Evolutionary conservation across 805 yeast species (phyloP).

Genomic region (Candida ascalaphidarum): DNA sequence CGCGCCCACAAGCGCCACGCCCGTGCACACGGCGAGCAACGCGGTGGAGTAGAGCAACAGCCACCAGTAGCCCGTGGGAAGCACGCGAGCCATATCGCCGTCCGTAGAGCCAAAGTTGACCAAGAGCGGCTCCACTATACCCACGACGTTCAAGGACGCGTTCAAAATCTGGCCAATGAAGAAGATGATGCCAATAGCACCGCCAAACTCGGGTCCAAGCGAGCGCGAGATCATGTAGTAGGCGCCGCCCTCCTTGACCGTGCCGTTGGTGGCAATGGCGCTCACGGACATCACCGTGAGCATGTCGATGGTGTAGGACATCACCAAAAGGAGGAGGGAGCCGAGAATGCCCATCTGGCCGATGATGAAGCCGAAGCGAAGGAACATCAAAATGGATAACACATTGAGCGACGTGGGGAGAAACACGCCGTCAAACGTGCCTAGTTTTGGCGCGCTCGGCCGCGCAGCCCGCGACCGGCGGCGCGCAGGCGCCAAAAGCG

Average conservation of each 20-base stretch:
- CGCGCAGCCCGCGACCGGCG: too few relatives aligned
- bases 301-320: conserved; percentile 75
- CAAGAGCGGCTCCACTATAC: conserved; percentile 84
- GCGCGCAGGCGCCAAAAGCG: too few relatives aligned
- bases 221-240: conserved; percentile 95
- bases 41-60: conserved; percentile 64
- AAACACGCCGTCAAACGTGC: conserved; percentile 84
- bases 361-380: conserved; percentile 88
- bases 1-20: conserved; percentile 75
- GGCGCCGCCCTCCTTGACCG: conserved; percentile 97
- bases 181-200: conserved; percentile 91
- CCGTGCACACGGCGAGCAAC: conserved; percentile 62
- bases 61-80: conserved; percentile 69
- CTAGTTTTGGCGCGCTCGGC: conserved; percentile 47
- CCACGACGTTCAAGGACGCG: conserved; percentile 88
- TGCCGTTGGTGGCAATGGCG: conserved; percentile 96
- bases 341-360: conserved; percentile 94
- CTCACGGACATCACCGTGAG: conserved; percentile 85
- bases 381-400: conserved; percentile 86
- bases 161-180: conserved; percentile 92
- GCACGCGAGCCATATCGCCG: conserved; percentile 47
- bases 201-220: conserved; percentile 97
- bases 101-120: conserved; percentile 59
- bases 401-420: conserved; percentile 92
- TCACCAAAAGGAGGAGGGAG: conserved; percentile 51